phyloP scores from a whole-genome alignment of 345 rosid species.

The Eucalyptus cloeziana region DNA sequence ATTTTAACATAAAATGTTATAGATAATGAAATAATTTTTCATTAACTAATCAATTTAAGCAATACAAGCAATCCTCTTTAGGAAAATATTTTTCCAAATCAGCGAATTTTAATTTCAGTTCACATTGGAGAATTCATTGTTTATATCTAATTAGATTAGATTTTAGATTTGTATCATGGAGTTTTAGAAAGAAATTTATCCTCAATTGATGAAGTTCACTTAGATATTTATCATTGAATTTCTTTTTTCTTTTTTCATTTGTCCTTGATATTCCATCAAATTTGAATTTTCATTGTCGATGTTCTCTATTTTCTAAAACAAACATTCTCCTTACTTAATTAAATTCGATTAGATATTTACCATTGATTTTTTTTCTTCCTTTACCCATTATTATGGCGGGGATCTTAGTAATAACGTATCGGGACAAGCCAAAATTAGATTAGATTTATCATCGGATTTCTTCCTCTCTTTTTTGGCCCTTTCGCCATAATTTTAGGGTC shows the following conservation, averaged over 20 bases:
- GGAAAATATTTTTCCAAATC: not conserved
- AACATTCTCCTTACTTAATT: not conserved
- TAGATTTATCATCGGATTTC: not conserved
- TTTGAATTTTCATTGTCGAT: not conserved
- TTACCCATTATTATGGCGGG: not conserved
- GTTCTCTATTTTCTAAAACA: not conserved
- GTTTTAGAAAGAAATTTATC: not conserved
- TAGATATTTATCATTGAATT: not conserved
- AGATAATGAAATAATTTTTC: not conserved
- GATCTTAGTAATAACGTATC: not conserved
- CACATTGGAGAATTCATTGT: not conserved
- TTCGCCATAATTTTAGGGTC: not conserved
- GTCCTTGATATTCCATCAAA: not conserved
- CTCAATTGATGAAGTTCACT: not conserved
- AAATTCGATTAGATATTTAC: not conserved
- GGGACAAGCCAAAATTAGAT: not conserved
- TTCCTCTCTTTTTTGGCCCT: not conserved
- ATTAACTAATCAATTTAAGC: not conserved
- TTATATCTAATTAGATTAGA: not conserved
- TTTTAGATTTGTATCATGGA: not conserved
- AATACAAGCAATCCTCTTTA: not conserved
- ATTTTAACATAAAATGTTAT: not conserved
- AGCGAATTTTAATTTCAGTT: rapidly evolving
- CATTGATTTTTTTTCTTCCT: not conserved
- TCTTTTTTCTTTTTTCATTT: not conserved